These are phyloP conservation scores for Albifimbria verrucaria DNA, from an alignment of 2,329 filamentous ascomycete genomes.

Conservation along the genomic window DNA sequence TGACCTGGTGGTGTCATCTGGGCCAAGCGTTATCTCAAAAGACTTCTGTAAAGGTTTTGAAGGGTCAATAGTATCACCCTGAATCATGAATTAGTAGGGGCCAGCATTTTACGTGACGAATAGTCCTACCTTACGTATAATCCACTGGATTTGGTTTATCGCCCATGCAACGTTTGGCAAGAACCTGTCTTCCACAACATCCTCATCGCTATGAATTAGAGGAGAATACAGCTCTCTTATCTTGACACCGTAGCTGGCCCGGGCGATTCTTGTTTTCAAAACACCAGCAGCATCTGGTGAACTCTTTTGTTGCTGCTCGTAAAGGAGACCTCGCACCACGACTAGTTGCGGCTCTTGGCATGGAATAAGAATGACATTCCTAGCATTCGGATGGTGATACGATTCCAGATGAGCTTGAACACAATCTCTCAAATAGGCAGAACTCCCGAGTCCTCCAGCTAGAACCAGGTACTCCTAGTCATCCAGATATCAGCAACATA, in stretches of 20 bases:
- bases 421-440: conserved; percentile 36
- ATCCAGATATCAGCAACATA: not conserved
- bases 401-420: conserved; percentile 29
- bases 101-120: not conserved
- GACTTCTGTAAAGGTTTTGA: conserved; percentile 27
- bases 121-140: conserved; percentile 33
- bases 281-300: conserved; percentile 37
- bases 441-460: conserved; percentile 39
- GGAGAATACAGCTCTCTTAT: conserved; percentile 34
- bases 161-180: conserved; percentile 33
- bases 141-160: conserved; percentile 39
- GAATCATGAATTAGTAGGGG: not conserved
- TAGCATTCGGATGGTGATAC: conserved; percentile 1
- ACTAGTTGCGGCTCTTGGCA: conserved; percentile 52
- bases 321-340: conserved; percentile 50
- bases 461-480: conserved; percentile 38
- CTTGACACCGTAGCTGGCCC: conserved; percentile 40
- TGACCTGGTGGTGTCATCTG: conserved; percentile 26
- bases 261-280: conserved; percentile 37
- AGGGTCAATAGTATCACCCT: conserved; percentile 38
- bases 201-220: conserved; percentile 30
- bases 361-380: conserved; percentile 33
- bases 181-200: conserved; percentile 28
- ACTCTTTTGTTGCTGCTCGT: conserved; percentile 47
- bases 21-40: conserved; percentile 30